A percentile compares a stretch with the other conserved stretches of the same genome.
These are phyloP conservation scores for Coleophoma crateriformis DNA, from an alignment of 2,329 filamentous ascomycete genomes.

Conservation along the genomic window DNA sequence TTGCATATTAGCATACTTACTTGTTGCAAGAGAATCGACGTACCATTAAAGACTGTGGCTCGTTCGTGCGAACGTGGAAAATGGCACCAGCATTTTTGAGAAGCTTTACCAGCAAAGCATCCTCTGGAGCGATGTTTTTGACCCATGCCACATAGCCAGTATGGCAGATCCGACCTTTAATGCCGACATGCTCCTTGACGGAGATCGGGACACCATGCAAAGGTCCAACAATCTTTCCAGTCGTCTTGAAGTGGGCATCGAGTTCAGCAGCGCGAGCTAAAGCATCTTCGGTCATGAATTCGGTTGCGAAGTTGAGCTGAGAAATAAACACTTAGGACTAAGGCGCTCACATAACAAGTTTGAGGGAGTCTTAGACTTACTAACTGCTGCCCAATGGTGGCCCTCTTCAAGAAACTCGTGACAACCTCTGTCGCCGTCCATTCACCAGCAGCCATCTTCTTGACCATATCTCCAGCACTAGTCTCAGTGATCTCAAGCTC, in stretches of 20 bases:
- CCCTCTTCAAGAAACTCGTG: constrained; percentile 43
- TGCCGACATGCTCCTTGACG: constrained; percentile 23
- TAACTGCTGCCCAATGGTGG: constrained; percentile 45
- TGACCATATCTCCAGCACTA: constrained; percentile 20
- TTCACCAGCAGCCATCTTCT: constrained; percentile 20
- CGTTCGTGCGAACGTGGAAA: constrained; percentile 61
- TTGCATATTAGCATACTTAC: too few species aligned
- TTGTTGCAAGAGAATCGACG: too few species aligned
- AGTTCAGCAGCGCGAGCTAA: constrained; percentile 6
- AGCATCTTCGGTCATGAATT: constrained; percentile 9
- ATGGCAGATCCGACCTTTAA: constrained; percentile 5
- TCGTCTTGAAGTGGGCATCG: constrained; percentile 5
- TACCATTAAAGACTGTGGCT: constrained; percentile 47
- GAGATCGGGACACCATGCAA: constrained; percentile 54
- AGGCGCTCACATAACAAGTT: not conserved
- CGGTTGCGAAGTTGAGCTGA: constrained; percentile 30
- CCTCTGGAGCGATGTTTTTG: constrained; percentile 5
- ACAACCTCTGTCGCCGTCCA: constrained; percentile 45
- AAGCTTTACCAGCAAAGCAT: constrained; percentile 5
- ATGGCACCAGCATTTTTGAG: constrained; percentile 35
- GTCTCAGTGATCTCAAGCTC: constrained; percentile 42
- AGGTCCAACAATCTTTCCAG: constrained; percentile 41
- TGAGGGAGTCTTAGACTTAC: constrained; percentile 9
- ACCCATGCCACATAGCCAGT: constrained; percentile 8
- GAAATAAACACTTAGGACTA: not conserved